These are phyloP conservation scores for Cyberlindnera mississippiensis DNA, from an alignment of 805 yeast species.

Conservation along the genomic window DNA sequence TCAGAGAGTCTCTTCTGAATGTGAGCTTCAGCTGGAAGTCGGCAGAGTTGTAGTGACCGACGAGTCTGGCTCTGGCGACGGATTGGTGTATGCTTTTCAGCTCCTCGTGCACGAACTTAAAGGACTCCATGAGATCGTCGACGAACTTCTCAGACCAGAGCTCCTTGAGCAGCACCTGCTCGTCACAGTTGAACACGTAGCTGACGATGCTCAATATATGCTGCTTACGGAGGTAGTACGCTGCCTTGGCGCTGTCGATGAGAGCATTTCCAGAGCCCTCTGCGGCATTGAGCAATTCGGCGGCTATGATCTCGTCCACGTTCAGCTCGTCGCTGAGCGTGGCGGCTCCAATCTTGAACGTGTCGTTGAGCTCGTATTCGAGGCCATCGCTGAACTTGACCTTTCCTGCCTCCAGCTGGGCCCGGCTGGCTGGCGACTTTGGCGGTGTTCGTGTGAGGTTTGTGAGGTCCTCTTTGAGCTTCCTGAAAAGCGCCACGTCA, in stretches of 20 bases:
- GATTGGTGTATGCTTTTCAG: constrained; percentile 50
- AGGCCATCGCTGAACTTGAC: constrained; percentile 47
- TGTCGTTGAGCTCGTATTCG: constrained; percentile 57
- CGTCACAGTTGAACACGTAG: constrained; percentile 31
- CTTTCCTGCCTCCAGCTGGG: constrained; percentile 41
- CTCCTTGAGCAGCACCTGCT: constrained; percentile 26
- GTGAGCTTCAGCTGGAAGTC: constrained; percentile 45
- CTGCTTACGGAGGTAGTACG: constrained; percentile 65
- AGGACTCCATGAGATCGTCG: constrained; percentile 47
- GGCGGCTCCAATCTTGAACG: constrained; percentile 58
- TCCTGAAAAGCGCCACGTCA: constrained; percentile 15
- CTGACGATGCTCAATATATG: constrained; percentile 66
- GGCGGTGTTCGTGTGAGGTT: constrained; percentile 38
- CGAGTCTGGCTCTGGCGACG: constrained; percentile 48
- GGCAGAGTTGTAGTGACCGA: constrained; percentile 44
- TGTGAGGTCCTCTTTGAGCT: constrained; percentile 43
- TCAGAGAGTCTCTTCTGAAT: constrained; percentile 59
- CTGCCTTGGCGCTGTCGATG: constrained; percentile 60
- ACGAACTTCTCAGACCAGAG: constrained; percentile 30
- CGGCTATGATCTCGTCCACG: constrained; percentile 73
- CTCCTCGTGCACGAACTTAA: constrained; percentile 54
- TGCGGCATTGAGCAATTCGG: constrained; percentile 59
- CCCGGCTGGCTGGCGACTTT: constrained; percentile 45
- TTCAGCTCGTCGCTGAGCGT: constrained; percentile 60
- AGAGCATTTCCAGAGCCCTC: constrained; percentile 42